These are phyloP conservation scores for Carex scoparia DNA, from an alignment of 176 grass and related monocot species.

Conservation along the genomic window DNA sequence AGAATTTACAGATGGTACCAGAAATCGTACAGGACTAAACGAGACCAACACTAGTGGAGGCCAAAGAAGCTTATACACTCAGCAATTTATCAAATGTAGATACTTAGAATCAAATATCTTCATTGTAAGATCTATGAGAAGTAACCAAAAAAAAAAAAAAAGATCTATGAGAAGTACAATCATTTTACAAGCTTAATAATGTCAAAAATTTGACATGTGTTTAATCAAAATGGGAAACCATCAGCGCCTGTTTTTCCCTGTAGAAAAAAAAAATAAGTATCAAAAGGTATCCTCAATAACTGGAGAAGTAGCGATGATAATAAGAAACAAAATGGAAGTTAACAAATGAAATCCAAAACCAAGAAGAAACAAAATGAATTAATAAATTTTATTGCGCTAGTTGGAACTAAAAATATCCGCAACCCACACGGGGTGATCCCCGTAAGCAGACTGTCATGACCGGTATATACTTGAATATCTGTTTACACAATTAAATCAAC, in stretches of 20 bases:
- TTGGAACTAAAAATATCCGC: background rate
- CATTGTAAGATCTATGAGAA: conserved; percentile 8
- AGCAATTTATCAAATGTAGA: conserved; percentile 8
- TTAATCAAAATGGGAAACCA: background rate
- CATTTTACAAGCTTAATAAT: conserved; percentile 13
- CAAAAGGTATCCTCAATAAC: conserved; percentile 10
- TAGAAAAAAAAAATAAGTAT: conserved; percentile 4
- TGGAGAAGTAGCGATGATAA: background rate
- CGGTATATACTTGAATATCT: background rate
- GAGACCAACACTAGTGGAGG: background rate
- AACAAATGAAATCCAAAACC: background rate
- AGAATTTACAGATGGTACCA: conserved; percentile 1
- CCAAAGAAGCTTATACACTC: background rate
- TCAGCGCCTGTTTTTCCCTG: conserved; percentile 53
- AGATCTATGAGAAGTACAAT: conserved; percentile 7
- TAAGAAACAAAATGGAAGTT: too few relatives aligned
- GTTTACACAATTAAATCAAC: conserved; percentile 10
- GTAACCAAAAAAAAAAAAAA: background rate
- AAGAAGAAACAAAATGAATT: background rate
- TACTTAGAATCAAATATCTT: conserved; percentile 20
- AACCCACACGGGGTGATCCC: background rate
- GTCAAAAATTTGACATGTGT: conserved; percentile 15
- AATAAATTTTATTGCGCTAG: background rate
- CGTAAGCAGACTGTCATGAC: background rate
- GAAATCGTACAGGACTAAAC: background rate